A percentile compares a stretch with the other conserved stretches of the same genome.
Evolutionary conservation across 345 rosid species (phyloP).

Genomic region (Toxicodendron radicans): DNA sequence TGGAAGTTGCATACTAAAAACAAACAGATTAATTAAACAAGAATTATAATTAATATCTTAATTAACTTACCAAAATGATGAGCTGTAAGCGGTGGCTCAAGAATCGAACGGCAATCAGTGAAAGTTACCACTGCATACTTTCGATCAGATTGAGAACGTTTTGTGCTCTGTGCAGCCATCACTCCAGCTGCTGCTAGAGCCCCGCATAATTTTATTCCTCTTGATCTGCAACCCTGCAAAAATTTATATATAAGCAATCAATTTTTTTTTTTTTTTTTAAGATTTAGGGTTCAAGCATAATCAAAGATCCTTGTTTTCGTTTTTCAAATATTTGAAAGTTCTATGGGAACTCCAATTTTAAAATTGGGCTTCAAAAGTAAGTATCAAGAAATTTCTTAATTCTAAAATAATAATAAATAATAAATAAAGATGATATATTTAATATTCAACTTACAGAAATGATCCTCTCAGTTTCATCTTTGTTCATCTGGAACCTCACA

Average conservation of each 20-base stretch:
- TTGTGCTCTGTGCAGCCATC: slow-evolving; percentile 23
- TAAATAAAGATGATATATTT: too few relatives aligned
- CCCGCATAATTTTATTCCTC: slow-evolving; percentile 35
- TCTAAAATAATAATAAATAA: too few relatives aligned
- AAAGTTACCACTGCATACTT: slow-evolving; percentile 33
- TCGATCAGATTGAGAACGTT: slow-evolving; percentile 8
- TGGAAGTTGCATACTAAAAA: too few relatives aligned
- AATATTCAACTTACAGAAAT: slow-evolving; percentile 25
- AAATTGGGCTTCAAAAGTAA: too few relatives aligned
- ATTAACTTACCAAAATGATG: slow-evolving; percentile 36
- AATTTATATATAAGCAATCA: not conserved
- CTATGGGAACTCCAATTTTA: too few relatives aligned
- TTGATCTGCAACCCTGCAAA: slow-evolving; percentile 28
- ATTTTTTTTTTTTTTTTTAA: too few relatives aligned
- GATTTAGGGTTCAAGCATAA: not conserved
- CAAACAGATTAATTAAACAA: too few relatives aligned
- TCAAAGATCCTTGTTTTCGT: too few relatives aligned
- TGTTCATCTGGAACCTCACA: slow-evolving; percentile 36
- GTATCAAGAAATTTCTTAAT: too few relatives aligned
- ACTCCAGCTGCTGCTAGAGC: slow-evolving; percentile 30
- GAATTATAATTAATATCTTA: too few relatives aligned
- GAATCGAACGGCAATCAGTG: slow-evolving; percentile 36
- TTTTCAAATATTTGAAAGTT: too few relatives aligned
- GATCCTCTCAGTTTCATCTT: slow-evolving; percentile 31
- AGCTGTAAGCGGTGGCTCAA: slow-evolving; percentile 38